Evolutionary conservation across 2,329 filamentous ascomycete genomes (phyloP).

Genomic region (Lachnellula cervina): DNA sequence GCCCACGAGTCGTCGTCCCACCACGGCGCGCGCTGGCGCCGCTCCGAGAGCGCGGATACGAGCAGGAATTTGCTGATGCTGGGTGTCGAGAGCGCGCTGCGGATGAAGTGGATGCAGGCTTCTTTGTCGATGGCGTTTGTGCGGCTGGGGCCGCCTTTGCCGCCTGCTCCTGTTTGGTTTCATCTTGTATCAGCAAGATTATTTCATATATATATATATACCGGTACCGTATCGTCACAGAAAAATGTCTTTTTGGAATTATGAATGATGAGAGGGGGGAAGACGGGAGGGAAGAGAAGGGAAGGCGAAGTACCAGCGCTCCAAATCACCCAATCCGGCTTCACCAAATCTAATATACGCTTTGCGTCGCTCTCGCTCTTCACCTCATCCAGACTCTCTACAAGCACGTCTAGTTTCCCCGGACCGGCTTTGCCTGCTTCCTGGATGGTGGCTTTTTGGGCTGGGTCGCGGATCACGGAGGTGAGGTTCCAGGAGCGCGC

Average conservation of each 20-base stretch:
- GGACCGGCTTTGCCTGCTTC: constrained; percentile 41
- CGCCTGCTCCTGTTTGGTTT: constrained; percentile 46
- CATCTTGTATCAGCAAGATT: not conserved
- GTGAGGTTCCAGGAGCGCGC: constrained; percentile 71
- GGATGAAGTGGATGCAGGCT: constrained; percentile 58
- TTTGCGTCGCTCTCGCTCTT: constrained; percentile 57
- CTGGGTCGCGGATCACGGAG: constrained; percentile 69
- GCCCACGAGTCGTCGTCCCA: constrained; percentile 50
- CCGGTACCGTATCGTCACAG: no score
- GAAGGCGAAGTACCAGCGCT: constrained; percentile 49
- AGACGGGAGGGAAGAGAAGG: constrained; percentile 1
- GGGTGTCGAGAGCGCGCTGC: constrained; percentile 50
- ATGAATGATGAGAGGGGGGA: not conserved
- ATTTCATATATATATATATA: no score
- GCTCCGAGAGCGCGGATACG: constrained; percentile 55
- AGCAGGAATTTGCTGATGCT: constrained; percentile 58
- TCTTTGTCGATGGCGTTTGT: constrained; percentile 58
- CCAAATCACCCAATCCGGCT: constrained; percentile 64
- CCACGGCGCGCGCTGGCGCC: constrained; percentile 49
- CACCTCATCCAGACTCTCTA: constrained; percentile 61
- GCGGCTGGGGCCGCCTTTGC: constrained; percentile 52
- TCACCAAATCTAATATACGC: constrained; percentile 48
- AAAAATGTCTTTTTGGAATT: no score
- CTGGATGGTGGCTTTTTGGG: constrained; percentile 60
- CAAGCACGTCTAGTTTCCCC: constrained; percentile 63